Evolutionary conservation across 129 eudicot genomes (phyloP).

Genomic region (Ambrosia artemisiifolia): DNA sequence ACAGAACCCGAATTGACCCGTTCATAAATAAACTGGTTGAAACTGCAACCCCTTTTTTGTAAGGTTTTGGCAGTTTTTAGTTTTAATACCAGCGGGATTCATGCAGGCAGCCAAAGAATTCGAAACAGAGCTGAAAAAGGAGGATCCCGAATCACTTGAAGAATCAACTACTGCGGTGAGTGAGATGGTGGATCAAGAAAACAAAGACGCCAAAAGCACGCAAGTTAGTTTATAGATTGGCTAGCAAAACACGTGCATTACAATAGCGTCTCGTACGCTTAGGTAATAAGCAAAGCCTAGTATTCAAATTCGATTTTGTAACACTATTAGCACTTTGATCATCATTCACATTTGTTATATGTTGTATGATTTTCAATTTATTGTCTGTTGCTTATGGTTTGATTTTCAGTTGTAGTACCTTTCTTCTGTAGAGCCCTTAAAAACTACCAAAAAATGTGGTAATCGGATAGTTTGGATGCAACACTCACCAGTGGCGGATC

Average conservation of each 20-base stretch:
- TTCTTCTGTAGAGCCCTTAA: not conserved
- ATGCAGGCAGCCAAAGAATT: slow-evolving; percentile 82
- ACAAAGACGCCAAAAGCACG: slow-evolving; percentile 39
- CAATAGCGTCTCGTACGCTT: not conserved
- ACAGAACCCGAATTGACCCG: not conserved
- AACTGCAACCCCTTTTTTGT: not conserved
- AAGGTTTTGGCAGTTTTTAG: not conserved
- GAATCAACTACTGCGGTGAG: slow-evolving; percentile 27
- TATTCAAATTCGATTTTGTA: slow-evolving; percentile 10
- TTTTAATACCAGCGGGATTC: not conserved
- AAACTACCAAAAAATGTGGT: not conserved
- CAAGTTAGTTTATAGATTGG: slow-evolving; percentile 31
- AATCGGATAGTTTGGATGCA: not conserved
- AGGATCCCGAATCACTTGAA: slow-evolving; percentile 43
- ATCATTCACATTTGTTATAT: not conserved
- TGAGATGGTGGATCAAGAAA: slow-evolving; percentile 33
- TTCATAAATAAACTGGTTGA: too few species aligned
- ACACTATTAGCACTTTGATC: not conserved
- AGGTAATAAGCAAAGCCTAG: slow-evolving; percentile 10
- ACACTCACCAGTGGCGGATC: too few species aligned
- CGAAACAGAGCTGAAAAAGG: slow-evolving; percentile 70
- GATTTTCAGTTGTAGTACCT: not conserved
- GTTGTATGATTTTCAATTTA: not conserved
- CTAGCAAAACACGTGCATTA: not conserved
- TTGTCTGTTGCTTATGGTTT: not conserved